These are phyloP conservation scores for Leucaena leucocephala DNA, from an alignment of 306 rosid genomes.

Conservation along the genomic window DNA sequence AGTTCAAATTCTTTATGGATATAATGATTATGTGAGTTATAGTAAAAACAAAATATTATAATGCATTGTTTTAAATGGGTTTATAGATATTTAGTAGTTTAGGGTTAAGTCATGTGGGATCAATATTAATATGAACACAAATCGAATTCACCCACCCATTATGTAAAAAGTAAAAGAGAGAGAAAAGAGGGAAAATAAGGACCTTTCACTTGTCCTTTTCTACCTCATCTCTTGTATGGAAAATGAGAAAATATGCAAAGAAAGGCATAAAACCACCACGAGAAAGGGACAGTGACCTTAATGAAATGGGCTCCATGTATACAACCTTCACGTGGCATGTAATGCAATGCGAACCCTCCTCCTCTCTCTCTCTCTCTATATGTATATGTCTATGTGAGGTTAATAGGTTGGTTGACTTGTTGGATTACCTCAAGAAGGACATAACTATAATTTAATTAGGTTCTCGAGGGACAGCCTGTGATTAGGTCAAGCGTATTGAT, in stretches of 20 bases:
- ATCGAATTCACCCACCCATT: constrained; percentile 21
- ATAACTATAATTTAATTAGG: constrained; percentile 46
- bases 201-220: constrained; percentile 39
- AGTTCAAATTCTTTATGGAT: too few species aligned
- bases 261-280: constrained; percentile 35
- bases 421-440: constrained; percentile 33
- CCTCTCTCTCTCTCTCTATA: background rate
- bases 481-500: constrained; percentile 53
- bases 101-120: background rate
- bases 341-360: background rate
- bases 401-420: constrained; percentile 53
- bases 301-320: constrained; percentile 37
- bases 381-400: background rate
- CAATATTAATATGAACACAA: background rate
- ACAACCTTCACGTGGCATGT: constrained; percentile 58
- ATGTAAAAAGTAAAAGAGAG: constrained; percentile 7
- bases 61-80: background rate
- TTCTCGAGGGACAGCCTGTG: constrained; percentile 57
- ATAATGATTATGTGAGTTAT: too few species aligned
- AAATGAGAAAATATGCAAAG: constrained; percentile 38
- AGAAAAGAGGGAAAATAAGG: constrained; percentile 30
- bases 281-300: constrained; percentile 38
- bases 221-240: constrained; percentile 35
- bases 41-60: too few species aligned
- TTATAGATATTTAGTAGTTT: background rate